phyloP scores from a whole-genome alignment of 140 eudicot species.

The Flaveria floridana region DNA sequence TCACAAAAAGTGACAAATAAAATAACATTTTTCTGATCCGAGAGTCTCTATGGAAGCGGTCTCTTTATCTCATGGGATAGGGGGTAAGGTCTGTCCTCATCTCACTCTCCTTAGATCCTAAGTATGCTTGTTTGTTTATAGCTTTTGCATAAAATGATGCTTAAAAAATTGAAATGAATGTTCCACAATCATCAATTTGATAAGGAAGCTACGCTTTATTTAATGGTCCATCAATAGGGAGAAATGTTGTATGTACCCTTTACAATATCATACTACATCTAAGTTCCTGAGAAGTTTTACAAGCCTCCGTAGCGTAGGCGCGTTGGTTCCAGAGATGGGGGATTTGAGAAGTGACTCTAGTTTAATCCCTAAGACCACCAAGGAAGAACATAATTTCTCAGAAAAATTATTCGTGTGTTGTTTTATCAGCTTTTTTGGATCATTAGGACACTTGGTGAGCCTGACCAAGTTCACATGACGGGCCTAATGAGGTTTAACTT shows the following conservation, averaged over 20 bases:
- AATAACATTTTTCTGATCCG: too few relatives aligned
- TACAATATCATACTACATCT: neutral
- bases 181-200: constrained; percentile 14
- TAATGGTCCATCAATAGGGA: neutral
- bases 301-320: neutral
- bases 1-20: neutral
- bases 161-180: neutral
- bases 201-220: neutral
- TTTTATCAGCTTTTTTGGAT: neutral
- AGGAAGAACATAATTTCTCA: neutral
- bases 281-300: neutral
- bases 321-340: neutral
- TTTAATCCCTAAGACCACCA: neutral
- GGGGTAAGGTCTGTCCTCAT: too few relatives aligned
- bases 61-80: too few relatives aligned
- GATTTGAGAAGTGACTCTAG: too few relatives aligned
- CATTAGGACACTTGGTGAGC: neutral
- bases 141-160: neutral
- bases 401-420: neutral
- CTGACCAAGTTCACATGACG: neutral
- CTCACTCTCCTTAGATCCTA: neutral
- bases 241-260: neutral
- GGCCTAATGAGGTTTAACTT: neutral
- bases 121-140: too few relatives aligned
- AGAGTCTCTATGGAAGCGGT: too few relatives aligned